These are phyloP conservation scores for Kwoniella pini DNA, from an alignment of 768 basidiomycete species.

Conservation along the genomic window DNA sequence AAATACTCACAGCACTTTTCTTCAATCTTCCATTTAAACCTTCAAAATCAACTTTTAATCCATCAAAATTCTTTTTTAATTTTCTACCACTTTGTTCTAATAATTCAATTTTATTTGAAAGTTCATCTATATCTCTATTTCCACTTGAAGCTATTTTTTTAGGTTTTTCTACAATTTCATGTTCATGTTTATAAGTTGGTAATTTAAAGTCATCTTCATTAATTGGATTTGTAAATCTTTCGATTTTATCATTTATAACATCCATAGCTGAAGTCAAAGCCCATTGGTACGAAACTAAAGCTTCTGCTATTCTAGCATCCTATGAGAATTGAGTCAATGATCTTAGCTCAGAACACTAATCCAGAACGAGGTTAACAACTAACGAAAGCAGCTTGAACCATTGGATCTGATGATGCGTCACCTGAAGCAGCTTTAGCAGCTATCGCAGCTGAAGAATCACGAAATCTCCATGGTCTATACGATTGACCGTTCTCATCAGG, in stretches of 20 bases:
- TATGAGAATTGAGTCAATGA: no score
- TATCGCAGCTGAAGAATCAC: conserved; percentile 48
- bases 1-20: conserved; percentile 29
- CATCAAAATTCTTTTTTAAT: conserved; percentile 30
- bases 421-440: conserved; percentile 32
- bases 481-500: conserved; percentile 42
- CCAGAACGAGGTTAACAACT: conserved; percentile 4
- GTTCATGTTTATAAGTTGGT: conserved; percentile 14
- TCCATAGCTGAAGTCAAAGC: conserved; percentile 46
- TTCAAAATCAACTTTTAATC: conserved; percentile 25
- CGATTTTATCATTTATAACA: conserved; percentile 38
- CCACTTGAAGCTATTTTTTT: conserved; percentile 22
- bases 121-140: conserved; percentile 29
- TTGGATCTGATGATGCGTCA: conserved; percentile 8
- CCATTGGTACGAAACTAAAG: conserved; percentile 52
- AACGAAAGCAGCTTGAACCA: conserved; percentile 17
- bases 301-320: conserved; percentile 50
- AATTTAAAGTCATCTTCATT: conserved; percentile 8
- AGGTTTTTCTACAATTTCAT: conserved; percentile 4
- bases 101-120: conserved; percentile 25
- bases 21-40: conserved; percentile 15
- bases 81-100: conserved; percentile 20
- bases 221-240: conserved; percentile 17
- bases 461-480: conserved; percentile 50
- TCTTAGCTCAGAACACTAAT: no score